These are phyloP conservation scores for Globisporangium parvum DNA, from an alignment of 352 stramenopile genomes.

Conservation along the genomic window DNA sequence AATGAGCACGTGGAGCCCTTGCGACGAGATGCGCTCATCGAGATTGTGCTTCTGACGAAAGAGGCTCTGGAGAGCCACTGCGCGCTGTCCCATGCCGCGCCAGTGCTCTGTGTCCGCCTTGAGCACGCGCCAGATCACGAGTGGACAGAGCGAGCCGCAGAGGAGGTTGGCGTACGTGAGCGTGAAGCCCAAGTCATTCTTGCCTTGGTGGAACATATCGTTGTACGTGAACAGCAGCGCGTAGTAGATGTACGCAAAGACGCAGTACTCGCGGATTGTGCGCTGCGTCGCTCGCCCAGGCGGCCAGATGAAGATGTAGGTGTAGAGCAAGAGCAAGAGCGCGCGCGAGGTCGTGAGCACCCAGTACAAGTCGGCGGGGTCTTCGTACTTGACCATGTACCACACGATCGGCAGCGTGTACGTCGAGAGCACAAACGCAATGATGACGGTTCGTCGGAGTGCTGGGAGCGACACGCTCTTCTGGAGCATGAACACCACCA, in stretches of 20 bases:
- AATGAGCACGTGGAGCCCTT: slow-evolving; percentile 54
- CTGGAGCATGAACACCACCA: slow-evolving; percentile 48
- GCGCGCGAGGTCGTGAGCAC: slow-evolving; percentile 11
- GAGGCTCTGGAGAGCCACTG: slow-evolving; percentile 28
- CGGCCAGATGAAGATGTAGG: slow-evolving; percentile 18
- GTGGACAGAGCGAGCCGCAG: slow-evolving; percentile 42
- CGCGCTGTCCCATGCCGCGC: slow-evolving; percentile 43
- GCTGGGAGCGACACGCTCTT: too few relatives aligned
- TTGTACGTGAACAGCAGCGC: slow-evolving; percentile 42
- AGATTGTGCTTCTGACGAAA: slow-evolving; percentile 15
- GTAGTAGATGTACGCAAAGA: slow-evolving; percentile 35
- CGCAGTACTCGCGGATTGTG: slow-evolving; percentile 28
- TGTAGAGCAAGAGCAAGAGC: slow-evolving; percentile 20
- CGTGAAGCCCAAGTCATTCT: slow-evolving; percentile 53
- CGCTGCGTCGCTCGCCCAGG: slow-evolving; percentile 21
- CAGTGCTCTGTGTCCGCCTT: slow-evolving; percentile 56
- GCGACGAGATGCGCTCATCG: slow-evolving; percentile 32
- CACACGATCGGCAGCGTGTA: slow-evolving; percentile 13
- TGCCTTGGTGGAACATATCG: slow-evolving; percentile 37
- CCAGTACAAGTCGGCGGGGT: slow-evolving; percentile 1
- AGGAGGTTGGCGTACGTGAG: slow-evolving; percentile 53
- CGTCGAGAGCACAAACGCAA: slow-evolving; percentile 9
- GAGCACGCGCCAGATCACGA: slow-evolving; percentile 61
- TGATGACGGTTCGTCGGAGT: slow-evolving; percentile 10
- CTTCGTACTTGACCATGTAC: slow-evolving; percentile 3